Base-by-base conservation (phyloP, 371 early-diverging fungal species). In the Basidiobolus meristosporus region DNA sequence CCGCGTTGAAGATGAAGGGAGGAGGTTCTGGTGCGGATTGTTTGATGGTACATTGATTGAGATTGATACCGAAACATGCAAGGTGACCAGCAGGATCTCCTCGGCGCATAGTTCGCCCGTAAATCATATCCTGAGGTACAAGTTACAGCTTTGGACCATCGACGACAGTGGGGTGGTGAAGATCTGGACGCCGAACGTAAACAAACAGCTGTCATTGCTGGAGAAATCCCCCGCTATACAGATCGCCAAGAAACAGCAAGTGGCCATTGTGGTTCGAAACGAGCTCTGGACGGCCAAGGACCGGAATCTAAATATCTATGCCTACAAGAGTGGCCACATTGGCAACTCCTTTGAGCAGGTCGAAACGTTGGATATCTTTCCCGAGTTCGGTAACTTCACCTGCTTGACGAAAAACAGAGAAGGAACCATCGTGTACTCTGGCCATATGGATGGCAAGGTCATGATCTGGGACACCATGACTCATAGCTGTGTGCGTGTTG, bases 391-490 rank as follows among this genome's bases (percentile, higher is more conserved):
- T 1, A 56, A 63, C 32, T 60, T 82, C 38, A 68, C 71, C 2
- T 63, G 68, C 33, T 49, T 82, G 26, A 63, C 72, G 1, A 60
- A 59, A 0, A 53, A 63, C 14, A 57, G 62, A 1, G 62, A 60
- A 28, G 59, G 62, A 35, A 48, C 45, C 7, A 54, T 55, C 17
- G 71, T 83, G 9, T 71, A 71, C 52, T 57, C 71, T 3, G 78
- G 78, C 2, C 87, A 86, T 51, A 82, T 80, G 17, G 77, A 85
- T 51, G 85, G 87, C 30, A 80, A 74, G 38, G 64, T 86, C 3
- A 63, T 70, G 17, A 56, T 82, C 0, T 84, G 82, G 81, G 73
- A 80, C 45, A 52, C 61, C 14, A 51, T 52, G 12, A 56, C 64
- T 0, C 37, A 66, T 16, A 59, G 60, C 5, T 54, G 57, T 31